Conservation (phyloP, 2,329 filamentous ascomycete genomes). For the Aspergillus pseudotamarii region DNA sequence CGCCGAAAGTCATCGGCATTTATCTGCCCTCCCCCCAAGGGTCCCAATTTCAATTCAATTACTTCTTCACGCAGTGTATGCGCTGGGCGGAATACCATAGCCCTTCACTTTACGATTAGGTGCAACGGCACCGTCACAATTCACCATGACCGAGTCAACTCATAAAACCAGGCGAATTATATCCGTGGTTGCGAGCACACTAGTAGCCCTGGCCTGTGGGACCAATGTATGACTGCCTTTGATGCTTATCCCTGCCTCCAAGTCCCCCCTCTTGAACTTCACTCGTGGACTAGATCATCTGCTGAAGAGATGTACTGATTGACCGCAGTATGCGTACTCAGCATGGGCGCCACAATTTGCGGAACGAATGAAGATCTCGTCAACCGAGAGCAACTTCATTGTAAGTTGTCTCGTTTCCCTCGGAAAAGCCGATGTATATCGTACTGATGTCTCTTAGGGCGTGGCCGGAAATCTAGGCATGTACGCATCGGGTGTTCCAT, state of each 20-base stretch:
- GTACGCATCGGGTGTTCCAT: constrained; percentile 87
- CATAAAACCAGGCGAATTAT: constrained; percentile 65
- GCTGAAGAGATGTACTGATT: constrained; percentile 16
- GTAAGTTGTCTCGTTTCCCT: constrained; percentile 50
- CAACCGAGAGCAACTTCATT: constrained; percentile 92
- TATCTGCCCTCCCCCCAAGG: background rate
- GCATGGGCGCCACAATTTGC: constrained; percentile 97
- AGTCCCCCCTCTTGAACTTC: background rate
- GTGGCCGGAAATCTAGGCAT: constrained; percentile 71
- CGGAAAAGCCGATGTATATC: constrained; percentile 17
- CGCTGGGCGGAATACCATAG: background rate
- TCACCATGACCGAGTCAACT: constrained; percentile 30
- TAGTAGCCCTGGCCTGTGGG: constrained; percentile 85
- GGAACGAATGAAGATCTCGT: constrained; percentile 78
- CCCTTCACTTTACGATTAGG: background rate
- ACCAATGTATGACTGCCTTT: constrained; percentile 69
- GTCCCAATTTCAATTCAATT: background rate
- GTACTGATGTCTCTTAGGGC: constrained; percentile 48
- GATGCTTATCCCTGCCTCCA: constrained; percentile 9
- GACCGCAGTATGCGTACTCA: constrained; percentile 86
- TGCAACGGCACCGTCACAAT: constrained; percentile 9
- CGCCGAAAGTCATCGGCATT: constrained; percentile 5
- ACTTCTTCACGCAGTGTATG: constrained; percentile 1
- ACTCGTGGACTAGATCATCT: constrained; percentile 1
- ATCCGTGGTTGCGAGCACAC: constrained; percentile 81